Evolutionary conservation across 2,329 filamentous ascomycete species (phyloP).

Genomic region (Trichoderma atroviride): DNA sequence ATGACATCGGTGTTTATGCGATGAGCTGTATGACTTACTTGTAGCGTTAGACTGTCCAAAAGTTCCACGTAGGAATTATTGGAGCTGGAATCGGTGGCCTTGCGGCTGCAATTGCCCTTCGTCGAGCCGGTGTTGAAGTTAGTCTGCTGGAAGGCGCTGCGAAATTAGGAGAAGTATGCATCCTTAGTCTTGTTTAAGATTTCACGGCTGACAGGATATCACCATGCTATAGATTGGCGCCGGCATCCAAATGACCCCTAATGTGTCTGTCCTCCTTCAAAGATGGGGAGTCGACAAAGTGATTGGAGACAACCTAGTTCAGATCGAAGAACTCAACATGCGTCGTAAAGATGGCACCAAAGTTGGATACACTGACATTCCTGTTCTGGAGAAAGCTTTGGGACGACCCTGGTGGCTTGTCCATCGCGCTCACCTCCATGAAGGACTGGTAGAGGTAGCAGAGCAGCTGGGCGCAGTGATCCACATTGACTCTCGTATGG

Average conservation of each 20-base stretch:
- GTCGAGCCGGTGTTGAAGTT: neutral
- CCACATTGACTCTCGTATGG: neutral
- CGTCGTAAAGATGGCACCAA: neutral
- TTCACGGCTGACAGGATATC: too few species aligned
- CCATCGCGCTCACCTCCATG: neutral
- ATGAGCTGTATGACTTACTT: neutral
- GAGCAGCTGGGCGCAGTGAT: neutral
- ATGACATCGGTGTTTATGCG: neutral
- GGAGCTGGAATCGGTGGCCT: slow-evolving; percentile 4
- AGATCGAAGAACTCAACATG: neutral
- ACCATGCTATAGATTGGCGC: too few species aligned
- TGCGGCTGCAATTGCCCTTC: neutral
- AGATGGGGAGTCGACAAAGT: neutral
- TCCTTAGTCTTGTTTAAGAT: too few species aligned
- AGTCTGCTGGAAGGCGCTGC: slow-evolving; percentile 2
- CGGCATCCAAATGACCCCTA: neutral
- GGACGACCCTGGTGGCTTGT: neutral
- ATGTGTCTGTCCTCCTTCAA: neutral
- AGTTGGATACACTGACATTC: too few species aligned
- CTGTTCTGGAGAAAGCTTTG: too few species aligned
- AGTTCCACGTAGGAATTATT: neutral
- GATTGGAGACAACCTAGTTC: neutral
- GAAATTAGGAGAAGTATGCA: neutral
- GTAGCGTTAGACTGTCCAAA: neutral
- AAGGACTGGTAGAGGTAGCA: neutral